These are phyloP conservation scores for Colletotrichum sp. DNA, from an alignment of 2,329 filamentous ascomycete species.

Conservation along the genomic window DNA sequence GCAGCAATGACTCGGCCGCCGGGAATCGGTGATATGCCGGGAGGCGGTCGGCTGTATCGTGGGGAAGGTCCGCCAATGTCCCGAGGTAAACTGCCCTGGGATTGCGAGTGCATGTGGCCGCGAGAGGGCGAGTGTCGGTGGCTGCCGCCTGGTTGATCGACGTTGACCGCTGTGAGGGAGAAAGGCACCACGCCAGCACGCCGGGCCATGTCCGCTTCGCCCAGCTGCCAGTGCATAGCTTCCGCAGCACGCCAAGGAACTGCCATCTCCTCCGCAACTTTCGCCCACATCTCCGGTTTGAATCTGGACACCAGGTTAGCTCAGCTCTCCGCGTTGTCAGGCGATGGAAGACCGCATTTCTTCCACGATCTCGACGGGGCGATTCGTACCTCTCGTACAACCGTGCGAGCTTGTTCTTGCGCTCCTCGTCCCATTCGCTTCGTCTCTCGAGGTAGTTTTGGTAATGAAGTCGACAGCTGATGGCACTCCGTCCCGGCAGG, in stretches of 20 bases:
- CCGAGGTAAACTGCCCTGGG: slow-evolving; percentile 50
- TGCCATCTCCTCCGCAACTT: slow-evolving; percentile 92
- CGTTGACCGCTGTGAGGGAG: slow-evolving; percentile 65
- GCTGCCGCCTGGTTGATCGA: slow-evolving; percentile 34
- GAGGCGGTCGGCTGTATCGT: slow-evolving; percentile 44
- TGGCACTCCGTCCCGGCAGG: slow-evolving; percentile 87
- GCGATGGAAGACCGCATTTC: background rate
- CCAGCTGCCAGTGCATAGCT: slow-evolving; percentile 98
- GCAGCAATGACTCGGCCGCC: slow-evolving; percentile 40
- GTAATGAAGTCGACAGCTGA: slow-evolving; percentile 93
- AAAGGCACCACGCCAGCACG: slow-evolving; percentile 89
- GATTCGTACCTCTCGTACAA: slow-evolving; percentile 88
- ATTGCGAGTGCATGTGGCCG: slow-evolving; percentile 47
- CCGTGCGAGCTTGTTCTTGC: slow-evolving; percentile 94
- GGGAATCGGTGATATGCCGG: slow-evolving; percentile 33
- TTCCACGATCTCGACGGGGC: background rate
- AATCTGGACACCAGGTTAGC: slow-evolving; percentile 63
- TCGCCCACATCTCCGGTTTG: slow-evolving; percentile 97
- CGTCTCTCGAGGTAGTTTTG: slow-evolving; percentile 96
- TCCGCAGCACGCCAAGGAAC: slow-evolving; percentile 96
- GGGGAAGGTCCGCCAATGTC: slow-evolving; percentile 48
- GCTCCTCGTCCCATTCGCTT: slow-evolving; percentile 96
- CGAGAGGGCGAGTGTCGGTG: slow-evolving; percentile 21
- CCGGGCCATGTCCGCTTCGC: slow-evolving; percentile 91
- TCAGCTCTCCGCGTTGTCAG: background rate